Base-by-base conservation (phyloP, 1,284 basidiomycete genomes). In the Kwoniella shivajii region DNA sequence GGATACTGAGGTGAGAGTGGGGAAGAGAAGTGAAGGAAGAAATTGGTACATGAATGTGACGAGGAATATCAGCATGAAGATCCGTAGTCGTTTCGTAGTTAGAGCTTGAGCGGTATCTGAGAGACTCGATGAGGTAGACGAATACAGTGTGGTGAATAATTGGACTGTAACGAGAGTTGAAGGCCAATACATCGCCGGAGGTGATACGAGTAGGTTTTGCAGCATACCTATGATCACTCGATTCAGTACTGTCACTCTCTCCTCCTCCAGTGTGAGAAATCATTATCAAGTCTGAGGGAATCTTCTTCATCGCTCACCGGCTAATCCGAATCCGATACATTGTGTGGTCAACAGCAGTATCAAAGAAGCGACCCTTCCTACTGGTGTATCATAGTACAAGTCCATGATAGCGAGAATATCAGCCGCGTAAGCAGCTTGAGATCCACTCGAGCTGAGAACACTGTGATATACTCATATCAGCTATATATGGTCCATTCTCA, bases 281-380 rank as follows among this genome's bases (percentile, higher is more conserved):
- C 13, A 36, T n/a, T n/a, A 22, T n/a, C n/a, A 37, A 38, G 22
- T 4, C 16, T 22, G 26, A 11, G 9, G 0, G 4, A 4, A 29
- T 22, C 20, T 31, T 29, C 4, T 14, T 72, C 29, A n/a, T n/a
- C n/a, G 22, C 72, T 53, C 51, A 58, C 82, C 82, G 10, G 79
- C 79, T 5, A 83, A 67, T 1, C 82, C 82, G 52, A 82, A 83
- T 3, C 82, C 82, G 30, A 83, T 80, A 44, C 82, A 74, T 63
- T 84, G 82, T 1, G 82, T 83, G 4, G 79, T 79, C 46, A 82
- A 75, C 1, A 84, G 74, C 0, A 83, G 82, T 55, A 85, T 81
- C 29, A 85, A 82, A 2, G 79, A 75, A 2, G 76, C 68, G 4
- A 76, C 26, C 0, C 74, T 57, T 14, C 71, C 66, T 1, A 81